Conservation (phyloP, 1,284 basidiomycete species). For the Fomitiporia mediterranea region DNA sequence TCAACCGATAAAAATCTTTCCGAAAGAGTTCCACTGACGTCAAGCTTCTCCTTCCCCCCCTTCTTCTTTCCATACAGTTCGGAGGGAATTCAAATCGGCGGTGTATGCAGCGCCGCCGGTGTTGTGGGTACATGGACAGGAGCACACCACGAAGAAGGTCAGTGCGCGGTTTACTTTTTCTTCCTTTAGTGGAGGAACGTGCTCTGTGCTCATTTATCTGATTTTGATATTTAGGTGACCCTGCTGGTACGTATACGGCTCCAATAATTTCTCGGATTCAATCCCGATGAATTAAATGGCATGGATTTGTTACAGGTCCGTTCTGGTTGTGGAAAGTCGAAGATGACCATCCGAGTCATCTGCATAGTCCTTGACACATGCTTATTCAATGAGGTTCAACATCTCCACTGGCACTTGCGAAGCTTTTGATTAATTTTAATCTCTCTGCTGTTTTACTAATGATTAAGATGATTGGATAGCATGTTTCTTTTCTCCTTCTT, state of each 20-base stretch:
- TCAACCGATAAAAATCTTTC: not conserved
- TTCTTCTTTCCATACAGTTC: conserved; percentile 34
- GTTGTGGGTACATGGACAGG: conserved; percentile 64
- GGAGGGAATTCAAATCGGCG: conserved; percentile 60
- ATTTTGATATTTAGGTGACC: conserved; percentile 41
- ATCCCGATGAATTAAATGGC: not conserved
- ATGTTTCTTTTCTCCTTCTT: not conserved
- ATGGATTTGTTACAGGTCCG: conserved; percentile 38
- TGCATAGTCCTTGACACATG: not conserved
- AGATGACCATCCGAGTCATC: conserved; percentile 26
- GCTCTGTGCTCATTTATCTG: not conserved
- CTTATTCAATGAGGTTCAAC: no score
- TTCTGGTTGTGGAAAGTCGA: conserved; percentile 60
- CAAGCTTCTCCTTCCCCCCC: not conserved
- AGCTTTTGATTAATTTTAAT: not conserved
- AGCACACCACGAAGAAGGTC: conserved; percentile 52
- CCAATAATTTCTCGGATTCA: not conserved
- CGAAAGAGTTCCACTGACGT: conserved; percentile 1
- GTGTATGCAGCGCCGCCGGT: conserved; percentile 55
- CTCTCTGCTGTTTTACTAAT: not conserved
- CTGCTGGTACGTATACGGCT: conserved; percentile 48
- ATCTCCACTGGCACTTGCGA: not conserved
- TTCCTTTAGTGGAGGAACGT: not conserved
- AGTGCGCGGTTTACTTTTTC: conserved; percentile 9
- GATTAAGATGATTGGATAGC: not conserved